phyloP scores from a whole-genome alignment of 805 yeast genomes.

The Kluyveromyces aestuarii region DNA sequence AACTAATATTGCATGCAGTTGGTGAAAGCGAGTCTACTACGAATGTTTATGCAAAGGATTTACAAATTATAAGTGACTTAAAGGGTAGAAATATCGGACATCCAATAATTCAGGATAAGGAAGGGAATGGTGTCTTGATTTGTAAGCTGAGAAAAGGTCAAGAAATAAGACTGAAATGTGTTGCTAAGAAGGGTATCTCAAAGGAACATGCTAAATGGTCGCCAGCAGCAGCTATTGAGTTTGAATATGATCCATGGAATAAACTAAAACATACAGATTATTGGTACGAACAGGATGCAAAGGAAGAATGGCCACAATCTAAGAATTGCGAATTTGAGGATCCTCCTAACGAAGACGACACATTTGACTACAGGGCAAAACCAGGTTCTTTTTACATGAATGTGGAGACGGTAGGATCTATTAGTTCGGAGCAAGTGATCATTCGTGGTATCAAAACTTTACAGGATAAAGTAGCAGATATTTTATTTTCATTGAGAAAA shows the following conservation, averaged over 20 bases:
- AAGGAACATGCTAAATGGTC: constrained; percentile 99
- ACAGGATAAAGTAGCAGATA: constrained; percentile 84
- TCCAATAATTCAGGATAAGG: constrained; percentile 76
- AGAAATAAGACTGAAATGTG: constrained; percentile 79
- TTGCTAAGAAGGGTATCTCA: constrained; percentile 95
- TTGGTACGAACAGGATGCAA: constrained; percentile 90
- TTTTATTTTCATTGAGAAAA: constrained; percentile 59
- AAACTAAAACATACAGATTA: constrained; percentile 90
- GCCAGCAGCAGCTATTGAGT: constrained; percentile 91
- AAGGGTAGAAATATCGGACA: constrained; percentile 50
- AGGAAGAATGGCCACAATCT: constrained; percentile 87
- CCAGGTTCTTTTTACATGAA: constrained; percentile 79
- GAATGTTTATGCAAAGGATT: constrained; percentile 83
- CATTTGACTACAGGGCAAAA: constrained; percentile 74
- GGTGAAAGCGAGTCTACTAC: constrained; percentile 84
- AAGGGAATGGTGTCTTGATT: constrained; percentile 75
- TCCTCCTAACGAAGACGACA: constrained; percentile 80
- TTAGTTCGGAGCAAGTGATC: constrained; percentile 85
- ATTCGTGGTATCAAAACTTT: constrained; percentile 74
- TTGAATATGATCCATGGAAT: constrained; percentile 99
- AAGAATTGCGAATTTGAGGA: constrained; percentile 93
- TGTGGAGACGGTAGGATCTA: constrained; percentile 86
- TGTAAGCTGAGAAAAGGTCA: constrained; percentile 90
- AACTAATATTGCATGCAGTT: constrained; percentile 73
- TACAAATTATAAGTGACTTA: constrained; percentile 36